A percentile compares a stretch with the other conserved stretches of the same genome.
phyloP scores from a whole-genome alignment of 768 basidiomycete genomes.

The Lactarius sp. region DNA sequence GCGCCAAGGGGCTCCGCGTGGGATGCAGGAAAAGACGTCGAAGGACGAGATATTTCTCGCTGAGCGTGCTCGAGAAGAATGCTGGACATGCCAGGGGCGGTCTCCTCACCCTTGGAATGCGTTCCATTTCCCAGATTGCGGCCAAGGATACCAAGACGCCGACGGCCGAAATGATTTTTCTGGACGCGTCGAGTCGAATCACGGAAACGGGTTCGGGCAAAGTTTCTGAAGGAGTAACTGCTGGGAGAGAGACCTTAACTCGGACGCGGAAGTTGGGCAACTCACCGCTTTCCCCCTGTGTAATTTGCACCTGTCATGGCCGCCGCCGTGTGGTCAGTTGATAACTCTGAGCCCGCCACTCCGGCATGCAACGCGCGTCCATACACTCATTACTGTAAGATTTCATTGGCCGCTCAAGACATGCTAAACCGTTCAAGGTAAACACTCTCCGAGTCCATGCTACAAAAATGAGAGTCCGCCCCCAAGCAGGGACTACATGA shows the following conservation, averaged over 20 bases:
- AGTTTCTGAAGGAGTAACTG: constrained; percentile 13
- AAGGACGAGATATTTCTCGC: constrained; percentile 2
- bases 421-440: no score
- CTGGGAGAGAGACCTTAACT: not conserved
- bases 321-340: not conserved
- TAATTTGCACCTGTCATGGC: constrained; percentile 25
- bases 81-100: not conserved
- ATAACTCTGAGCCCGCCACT: no score
- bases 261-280: not conserved
- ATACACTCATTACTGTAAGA: not conserved
- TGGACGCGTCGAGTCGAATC: constrained; percentile 21
- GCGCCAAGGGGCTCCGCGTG: not conserved
- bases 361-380: no score
- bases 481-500: no score
- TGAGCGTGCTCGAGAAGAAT: constrained; percentile 20
- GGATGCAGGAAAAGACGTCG: not conserved
- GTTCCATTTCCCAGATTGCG: constrained; percentile 9
- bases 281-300: constrained; percentile 24
- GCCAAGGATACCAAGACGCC: constrained; percentile 21
- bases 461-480: no score
- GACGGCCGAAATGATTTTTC: constrained; percentile 25
- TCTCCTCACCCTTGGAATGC: not conserved
- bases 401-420: no score
- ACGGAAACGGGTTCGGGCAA: constrained; percentile 22
- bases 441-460: no score